Evolutionary conservation across 768 basidiomycete species (phyloP).

Genomic region (Rhodotorula diobovata): DNA sequence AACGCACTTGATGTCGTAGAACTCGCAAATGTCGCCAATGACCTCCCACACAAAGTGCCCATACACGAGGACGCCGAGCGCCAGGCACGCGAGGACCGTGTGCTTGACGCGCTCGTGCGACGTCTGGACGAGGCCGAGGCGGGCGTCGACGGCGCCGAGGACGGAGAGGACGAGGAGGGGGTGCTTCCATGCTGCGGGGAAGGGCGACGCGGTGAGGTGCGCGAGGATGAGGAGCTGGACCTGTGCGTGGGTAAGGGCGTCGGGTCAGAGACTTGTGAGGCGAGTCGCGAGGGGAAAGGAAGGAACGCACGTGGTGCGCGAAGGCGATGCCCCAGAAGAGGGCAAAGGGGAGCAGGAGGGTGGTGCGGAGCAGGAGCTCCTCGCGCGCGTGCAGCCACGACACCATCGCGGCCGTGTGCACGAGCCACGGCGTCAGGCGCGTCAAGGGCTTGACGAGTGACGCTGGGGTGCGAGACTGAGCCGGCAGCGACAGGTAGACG

Average conservation of each 20-base stretch:
- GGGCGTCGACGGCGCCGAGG: constrained; percentile 75
- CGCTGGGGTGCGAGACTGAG: constrained; percentile 18
- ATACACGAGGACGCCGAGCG: constrained; percentile 51
- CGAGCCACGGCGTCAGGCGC: constrained; percentile 72
- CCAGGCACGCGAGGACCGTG: constrained; percentile 36
- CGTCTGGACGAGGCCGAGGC: constrained; percentile 57
- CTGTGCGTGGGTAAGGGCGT: not conserved
- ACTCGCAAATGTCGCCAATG: constrained; percentile 80
- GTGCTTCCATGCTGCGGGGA: constrained; percentile 70
- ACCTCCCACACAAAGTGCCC: constrained; percentile 65
- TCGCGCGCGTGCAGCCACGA: constrained; percentile 74
- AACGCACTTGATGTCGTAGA: constrained; percentile 91
- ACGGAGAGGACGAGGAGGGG: constrained; percentile 78
- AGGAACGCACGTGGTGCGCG: constrained; percentile 54
- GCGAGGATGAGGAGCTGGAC: constrained; percentile 85
- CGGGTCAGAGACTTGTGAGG: too few relatives aligned
- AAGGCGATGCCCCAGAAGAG: constrained; percentile 73
- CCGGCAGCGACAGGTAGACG: constrained; percentile 49
- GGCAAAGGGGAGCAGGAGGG: constrained; percentile 78
- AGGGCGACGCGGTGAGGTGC: constrained; percentile 75
- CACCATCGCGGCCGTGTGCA: constrained; percentile 66
- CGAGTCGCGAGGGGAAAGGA: not conserved
- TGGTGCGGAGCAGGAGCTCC: constrained; percentile 59
- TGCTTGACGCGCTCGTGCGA: constrained; percentile 15
- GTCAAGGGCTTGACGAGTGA: constrained; percentile 57